phyloP scores from a whole-genome alignment of 305 asterid genomes.

The Euphrasia arctica region DNA sequence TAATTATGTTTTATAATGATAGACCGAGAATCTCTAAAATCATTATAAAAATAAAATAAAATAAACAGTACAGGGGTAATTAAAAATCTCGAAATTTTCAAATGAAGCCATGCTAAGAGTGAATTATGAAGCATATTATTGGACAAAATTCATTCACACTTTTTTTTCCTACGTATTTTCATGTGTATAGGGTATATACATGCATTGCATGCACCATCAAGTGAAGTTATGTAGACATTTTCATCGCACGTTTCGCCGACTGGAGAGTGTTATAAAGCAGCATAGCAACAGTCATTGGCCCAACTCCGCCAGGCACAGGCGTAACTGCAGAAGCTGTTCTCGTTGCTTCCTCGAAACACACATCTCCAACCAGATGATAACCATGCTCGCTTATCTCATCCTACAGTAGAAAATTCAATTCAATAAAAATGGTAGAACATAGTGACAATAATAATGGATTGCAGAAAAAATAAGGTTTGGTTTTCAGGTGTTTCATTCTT shows the following conservation, averaged over 20 bases:
- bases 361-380: conserved; percentile 76
- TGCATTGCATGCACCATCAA: not conserved
- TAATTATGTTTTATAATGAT: not conserved
- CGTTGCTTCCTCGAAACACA: conserved; percentile 79
- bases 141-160: not conserved
- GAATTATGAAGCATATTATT: not conserved
- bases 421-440: not conserved
- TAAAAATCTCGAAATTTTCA: too few relatives aligned
- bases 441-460: not conserved
- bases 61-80: too few relatives aligned
- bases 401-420: conserved; percentile 34
- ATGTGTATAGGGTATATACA: not conserved
- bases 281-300: conserved; percentile 98
- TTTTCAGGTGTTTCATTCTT: not conserved
- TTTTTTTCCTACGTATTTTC: too few relatives aligned
- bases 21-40: not conserved
- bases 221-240: conserved; percentile 23
- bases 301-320: conserved; percentile 99
- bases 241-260: conserved; percentile 60
- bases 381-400: conserved; percentile 62
- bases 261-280: conserved; percentile 78
- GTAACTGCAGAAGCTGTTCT: conserved; percentile 74
- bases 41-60: too few relatives aligned
- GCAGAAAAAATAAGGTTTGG: not conserved
- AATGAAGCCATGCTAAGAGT: not conserved